Base-by-base conservation (phyloP, 768 basidiomycete genomes). In the Lactarius sp. region DNA sequence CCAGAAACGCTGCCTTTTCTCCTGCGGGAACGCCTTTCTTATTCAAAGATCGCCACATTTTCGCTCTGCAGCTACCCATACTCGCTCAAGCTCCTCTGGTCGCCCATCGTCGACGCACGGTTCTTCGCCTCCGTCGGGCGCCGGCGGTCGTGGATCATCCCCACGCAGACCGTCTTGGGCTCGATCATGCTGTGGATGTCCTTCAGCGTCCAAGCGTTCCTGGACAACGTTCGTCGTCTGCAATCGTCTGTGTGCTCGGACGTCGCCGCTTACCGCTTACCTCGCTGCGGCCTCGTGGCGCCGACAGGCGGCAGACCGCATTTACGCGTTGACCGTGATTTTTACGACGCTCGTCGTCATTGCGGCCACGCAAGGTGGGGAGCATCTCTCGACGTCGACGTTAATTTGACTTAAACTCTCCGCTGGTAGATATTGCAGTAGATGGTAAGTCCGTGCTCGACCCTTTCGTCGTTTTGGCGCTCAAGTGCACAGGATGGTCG, bases 111-210 rank as follows among this genome's bases (percentile, higher is more conserved):
- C 60, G 97, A 99, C 71, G 88, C 96, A 0, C 78, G 88, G 66
- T 99, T 89, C 75, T 79, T 88, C 70, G 77, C 85, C 50, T 87
- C 84, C 46, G 68, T 96, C 67, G 97, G 97, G 20, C 87, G 97
- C 55, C 81, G 97, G 66, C 98, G 97, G 75, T 94, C 92, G 65
- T 99, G 97, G 97, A 98, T 99, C 68, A 88, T 98, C 65, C 97
- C 97, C 54, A 97, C 98, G 82, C 97, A 99, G 74, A 73, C 88
- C 37, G 83, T 92, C 68, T 88, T 98, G 59, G 97, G 93, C 44
- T 79, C 83, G 49, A 77, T 94, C 61, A 91, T 92, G 89, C 69
- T 91, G 37, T 86, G 85, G 69, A 86, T 92, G 64, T 89, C 90
- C 8, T 73, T 83, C 59, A 85, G 87, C 69, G 86, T 87, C 12